Evolutionary conservation across 495 filamentous ascomycete species (phyloP), one percentile per base, ranked within the genome.

Genomic region (Podospora tetraspora): DNA sequence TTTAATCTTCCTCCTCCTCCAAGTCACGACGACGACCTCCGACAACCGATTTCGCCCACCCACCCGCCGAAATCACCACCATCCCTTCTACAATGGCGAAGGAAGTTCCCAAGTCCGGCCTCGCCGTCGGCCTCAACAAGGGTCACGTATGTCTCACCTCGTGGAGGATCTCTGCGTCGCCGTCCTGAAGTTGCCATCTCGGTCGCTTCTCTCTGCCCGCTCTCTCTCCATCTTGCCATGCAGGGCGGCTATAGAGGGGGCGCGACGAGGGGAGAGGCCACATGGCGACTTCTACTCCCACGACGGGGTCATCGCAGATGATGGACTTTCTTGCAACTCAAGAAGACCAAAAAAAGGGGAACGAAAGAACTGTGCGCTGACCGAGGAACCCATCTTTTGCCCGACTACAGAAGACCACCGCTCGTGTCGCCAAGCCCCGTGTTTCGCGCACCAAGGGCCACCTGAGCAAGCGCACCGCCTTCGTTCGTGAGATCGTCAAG

Each of bases 381-480:
- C 79, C 73, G 73, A 77, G 61, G 12, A 77, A 75, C 69, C 37
- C 68, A 71, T 71, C 79, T 86, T 80, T 70, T 32, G 37, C 66
- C 66, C 66, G 59, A 69, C 66, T 82, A 83, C 78, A 94, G 93
- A 96, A 97, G 90, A 94, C 94, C 82, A 97, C 92, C 73, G 84
- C 91, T 71, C 87, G 92, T 78, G 89, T 89, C 79, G 84, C 87
- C 80, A 96, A 96, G 87, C 89, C 88, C 78, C 88, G 91, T 74
- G 89, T 96, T 78, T 95, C 91, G 76, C 87, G 91, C 70, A 91
- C 88, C 80, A 97, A 97, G 86, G 95, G 95, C 72, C 88, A 92
- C 79, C 85, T 94, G 78, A 94, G 91, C 83, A 94, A 93, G 87
- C 86, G 92, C 71, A 98, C 95, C 72, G 87, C 89, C 70, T 97